Conservation (phyloP, 2,329 filamentous ascomycete genomes). For the Beauveria scarabaeidicola region DNA sequence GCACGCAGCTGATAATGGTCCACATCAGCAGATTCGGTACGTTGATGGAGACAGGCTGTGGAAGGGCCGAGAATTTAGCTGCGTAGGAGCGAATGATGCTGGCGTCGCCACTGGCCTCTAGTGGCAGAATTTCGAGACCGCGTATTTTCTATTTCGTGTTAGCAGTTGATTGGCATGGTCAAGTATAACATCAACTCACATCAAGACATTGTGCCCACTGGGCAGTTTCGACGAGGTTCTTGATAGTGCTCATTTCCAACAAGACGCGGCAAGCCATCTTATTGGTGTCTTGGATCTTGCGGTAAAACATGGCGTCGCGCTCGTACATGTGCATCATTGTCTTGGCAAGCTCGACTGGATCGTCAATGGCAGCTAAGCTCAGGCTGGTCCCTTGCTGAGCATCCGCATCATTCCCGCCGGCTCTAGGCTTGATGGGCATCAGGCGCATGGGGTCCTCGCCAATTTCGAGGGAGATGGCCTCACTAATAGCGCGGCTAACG, state of each 20-base stretch:
- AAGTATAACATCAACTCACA: slow-evolving; percentile 31
- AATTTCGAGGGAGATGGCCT: slow-evolving; percentile 78
- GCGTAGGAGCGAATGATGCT: slow-evolving; percentile 71
- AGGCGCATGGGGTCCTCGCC: slow-evolving; percentile 72
- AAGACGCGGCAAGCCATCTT: slow-evolving; percentile 47
- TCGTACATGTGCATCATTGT: slow-evolving; percentile 59
- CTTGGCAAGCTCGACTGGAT: slow-evolving; percentile 49
- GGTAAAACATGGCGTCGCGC: slow-evolving; percentile 51
- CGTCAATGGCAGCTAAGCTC: slow-evolving; percentile 50
- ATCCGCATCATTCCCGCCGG: slow-evolving; percentile 30
- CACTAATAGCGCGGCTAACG: slow-evolving; percentile 81
- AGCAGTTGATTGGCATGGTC: slow-evolving; percentile 11
- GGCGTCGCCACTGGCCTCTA: slow-evolving; percentile 66
- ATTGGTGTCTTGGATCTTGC: slow-evolving; percentile 48
- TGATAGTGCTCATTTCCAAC: slow-evolving; percentile 54
- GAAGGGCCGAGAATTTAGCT: slow-evolving; percentile 68
- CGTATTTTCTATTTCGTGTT: slow-evolving; percentile 54
- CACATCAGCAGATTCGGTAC: slow-evolving; percentile 88
- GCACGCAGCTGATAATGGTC: slow-evolving; percentile 80
- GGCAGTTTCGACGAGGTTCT: slow-evolving; percentile 43
- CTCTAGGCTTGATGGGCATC: slow-evolving; percentile 69
- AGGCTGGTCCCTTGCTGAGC: slow-evolving; percentile 46
- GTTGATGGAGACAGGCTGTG: slow-evolving; percentile 76
- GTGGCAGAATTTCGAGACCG: slow-evolving; percentile 67
- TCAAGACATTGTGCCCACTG: slow-evolving; percentile 52